phyloP scores from a whole-genome alignment of 257 asterid species.

The Solanum ahanhuiri region DNA sequence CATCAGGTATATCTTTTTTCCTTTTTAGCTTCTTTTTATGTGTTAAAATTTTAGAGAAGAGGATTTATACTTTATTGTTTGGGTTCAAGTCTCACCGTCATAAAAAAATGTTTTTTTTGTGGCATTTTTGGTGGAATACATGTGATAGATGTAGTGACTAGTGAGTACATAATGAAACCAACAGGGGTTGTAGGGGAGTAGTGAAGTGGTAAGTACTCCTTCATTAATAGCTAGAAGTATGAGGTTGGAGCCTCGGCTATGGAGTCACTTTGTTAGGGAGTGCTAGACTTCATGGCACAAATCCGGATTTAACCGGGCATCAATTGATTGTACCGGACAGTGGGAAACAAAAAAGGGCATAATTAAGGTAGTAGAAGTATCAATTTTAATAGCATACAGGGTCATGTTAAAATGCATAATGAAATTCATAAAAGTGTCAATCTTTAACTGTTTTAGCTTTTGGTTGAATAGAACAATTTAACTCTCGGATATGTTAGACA shows the following conservation, averaged over 20 bases:
- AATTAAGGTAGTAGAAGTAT: neutral
- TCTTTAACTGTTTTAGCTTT: neutral
- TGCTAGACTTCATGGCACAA: neutral
- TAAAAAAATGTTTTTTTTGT: neutral
- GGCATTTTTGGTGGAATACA: neutral
- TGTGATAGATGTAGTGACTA: neutral
- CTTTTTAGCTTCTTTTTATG: neutral
- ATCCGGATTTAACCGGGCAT: neutral
- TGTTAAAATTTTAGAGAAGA: neutral
- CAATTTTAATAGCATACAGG: neutral
- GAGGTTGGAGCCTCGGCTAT: neutral
- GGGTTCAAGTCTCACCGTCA: neutral
- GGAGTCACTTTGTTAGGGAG: neutral
- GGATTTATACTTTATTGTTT: neutral
- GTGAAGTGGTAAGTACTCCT: neutral
- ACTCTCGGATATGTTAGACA: neutral
- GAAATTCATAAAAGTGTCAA: neutral
- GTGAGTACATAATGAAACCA: neutral
- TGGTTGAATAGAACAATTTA: neutral
- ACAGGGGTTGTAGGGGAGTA: neutral
- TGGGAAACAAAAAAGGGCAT: neutral
- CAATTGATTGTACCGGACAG: neutral
- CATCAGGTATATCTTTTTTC: conserved; percentile 41
- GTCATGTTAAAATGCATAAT: neutral
- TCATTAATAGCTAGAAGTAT: neutral